Percentiles rank a stretch among this genome's conserved stretches.
Conservation (phyloP, 495 filamentous ascomycete genomes). For the Poronia punctata region DNA sequence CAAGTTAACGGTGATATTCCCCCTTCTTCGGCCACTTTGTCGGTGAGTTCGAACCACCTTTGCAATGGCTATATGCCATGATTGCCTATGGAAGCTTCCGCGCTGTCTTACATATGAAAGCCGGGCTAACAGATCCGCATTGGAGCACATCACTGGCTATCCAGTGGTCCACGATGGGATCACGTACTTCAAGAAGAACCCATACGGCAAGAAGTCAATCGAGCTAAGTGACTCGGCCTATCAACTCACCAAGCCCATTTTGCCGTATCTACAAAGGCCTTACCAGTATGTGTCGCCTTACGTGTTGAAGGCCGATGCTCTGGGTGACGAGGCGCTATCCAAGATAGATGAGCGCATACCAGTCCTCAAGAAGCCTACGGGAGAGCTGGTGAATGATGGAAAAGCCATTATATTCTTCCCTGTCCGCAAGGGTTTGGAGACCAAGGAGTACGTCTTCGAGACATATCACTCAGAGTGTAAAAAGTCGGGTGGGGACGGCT, state of each 20-base stretch:
- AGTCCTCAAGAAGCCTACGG: slow-evolving; percentile 78
- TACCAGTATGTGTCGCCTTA: slow-evolving; percentile 77
- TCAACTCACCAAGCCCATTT: slow-evolving; percentile 58
- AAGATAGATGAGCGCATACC: slow-evolving; percentile 77
- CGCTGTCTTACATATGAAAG: too few relatives aligned
- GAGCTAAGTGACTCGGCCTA: slow-evolving; percentile 64
- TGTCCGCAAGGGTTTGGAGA: slow-evolving; percentile 54
- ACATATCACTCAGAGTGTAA: slow-evolving; percentile 70
- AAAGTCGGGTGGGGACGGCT: slow-evolving; percentile 63
- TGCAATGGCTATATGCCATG: not conserved
- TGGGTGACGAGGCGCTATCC: slow-evolving; percentile 68
- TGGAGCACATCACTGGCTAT: slow-evolving; percentile 76
- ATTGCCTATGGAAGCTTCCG: too few relatives aligned
- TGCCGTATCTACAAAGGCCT: slow-evolving; percentile 70
- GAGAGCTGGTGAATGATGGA: slow-evolving; percentile 63
- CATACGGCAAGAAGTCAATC: slow-evolving; percentile 74
- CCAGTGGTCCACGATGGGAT: slow-evolving; percentile 78
- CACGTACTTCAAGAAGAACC: slow-evolving; percentile 66
- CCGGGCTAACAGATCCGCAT: slow-evolving; percentile 7
- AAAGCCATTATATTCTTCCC: slow-evolving; percentile 60
- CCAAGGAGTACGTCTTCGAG: slow-evolving; percentile 66
- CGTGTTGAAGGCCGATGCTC: slow-evolving; percentile 67
- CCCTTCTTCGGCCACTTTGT: slow-evolving; percentile 57
- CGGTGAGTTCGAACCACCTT: slow-evolving; percentile 43
- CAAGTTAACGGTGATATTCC: slow-evolving; percentile 61